Conservation (phyloP, 352 stramenopile genomes). For the Phytophthora melonis region DNA sequence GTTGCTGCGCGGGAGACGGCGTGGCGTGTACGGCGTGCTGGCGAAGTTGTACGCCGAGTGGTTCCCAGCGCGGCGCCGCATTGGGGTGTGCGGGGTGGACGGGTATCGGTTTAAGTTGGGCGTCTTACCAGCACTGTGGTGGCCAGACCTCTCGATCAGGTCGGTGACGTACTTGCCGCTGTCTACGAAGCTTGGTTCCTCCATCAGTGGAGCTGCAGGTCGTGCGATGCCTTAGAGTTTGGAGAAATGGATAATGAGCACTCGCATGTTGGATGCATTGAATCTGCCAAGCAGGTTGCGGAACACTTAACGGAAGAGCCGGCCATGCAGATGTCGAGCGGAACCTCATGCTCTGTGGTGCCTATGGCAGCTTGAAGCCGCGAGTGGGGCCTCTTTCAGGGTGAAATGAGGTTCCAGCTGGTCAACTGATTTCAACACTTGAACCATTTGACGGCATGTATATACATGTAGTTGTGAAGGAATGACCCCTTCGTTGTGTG, state of each 20-base stretch:
- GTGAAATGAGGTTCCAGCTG: constrained; percentile 16
- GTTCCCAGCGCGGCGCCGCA: constrained; percentile 22
- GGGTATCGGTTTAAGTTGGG: constrained; percentile 27
- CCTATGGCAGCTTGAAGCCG: constrained; percentile 14
- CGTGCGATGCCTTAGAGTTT: background rate
- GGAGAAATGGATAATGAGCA: constrained; percentile 11
- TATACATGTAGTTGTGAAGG: no score
- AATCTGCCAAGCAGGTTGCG: background rate
- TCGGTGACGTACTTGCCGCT: constrained; percentile 42
- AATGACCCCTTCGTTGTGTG: background rate
- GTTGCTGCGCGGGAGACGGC: constrained; percentile 11
- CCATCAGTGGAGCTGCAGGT: constrained; percentile 9
- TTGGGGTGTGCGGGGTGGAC: constrained; percentile 26
- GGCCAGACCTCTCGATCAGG: constrained; percentile 35
- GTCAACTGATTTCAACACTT: constrained; percentile 14
- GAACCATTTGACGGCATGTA: background rate
- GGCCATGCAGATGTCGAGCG: constrained; percentile 22
- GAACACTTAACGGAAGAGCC: constrained; percentile 21
- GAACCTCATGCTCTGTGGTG: constrained; percentile 22
- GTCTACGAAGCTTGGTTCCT: constrained; percentile 33
- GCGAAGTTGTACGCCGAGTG: constrained; percentile 33
- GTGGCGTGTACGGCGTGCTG: constrained; percentile 35
- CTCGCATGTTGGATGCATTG: constrained; percentile 4
- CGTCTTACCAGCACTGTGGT: constrained; percentile 19
- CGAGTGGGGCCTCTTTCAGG: background rate